Evolutionary conservation across 495 filamentous ascomycete genomes (phyloP).

Genomic region (Diplogelasinospora grovesii): DNA sequence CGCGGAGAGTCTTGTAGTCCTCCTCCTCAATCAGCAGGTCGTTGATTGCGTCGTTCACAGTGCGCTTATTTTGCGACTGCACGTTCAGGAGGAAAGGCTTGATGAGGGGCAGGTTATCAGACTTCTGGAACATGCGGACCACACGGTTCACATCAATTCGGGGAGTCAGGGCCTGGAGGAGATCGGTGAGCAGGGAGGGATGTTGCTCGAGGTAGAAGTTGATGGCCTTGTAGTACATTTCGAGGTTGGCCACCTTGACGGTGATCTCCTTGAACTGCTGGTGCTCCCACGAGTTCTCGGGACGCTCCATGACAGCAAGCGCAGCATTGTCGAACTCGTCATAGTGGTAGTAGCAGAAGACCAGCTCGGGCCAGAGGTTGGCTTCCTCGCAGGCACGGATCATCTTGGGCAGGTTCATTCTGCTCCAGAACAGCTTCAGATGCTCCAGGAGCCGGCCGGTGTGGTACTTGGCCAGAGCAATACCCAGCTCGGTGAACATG

Average conservation of each 20-base stretch:
- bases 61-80: conserved; percentile 93
- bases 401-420: conserved; percentile 98
- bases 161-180: conserved; percentile 83
- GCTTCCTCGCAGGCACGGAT: conserved; percentile 93
- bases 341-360: conserved; percentile 99
- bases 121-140: conserved; percentile 96
- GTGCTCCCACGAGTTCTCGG: conserved; percentile 98
- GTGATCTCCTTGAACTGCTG: conserved; percentile 99
- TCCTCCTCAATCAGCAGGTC: conserved; percentile 98
- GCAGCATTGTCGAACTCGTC: conserved; percentile 99
- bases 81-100: conserved; percentile 98
- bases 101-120: conserved; percentile 96
- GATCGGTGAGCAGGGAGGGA: conserved; percentile 87
- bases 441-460: conserved; percentile 98
- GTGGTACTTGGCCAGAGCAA: conserved; percentile 93
- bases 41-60: conserved; percentile 97
- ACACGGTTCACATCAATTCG: conserved; percentile 98
- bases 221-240: conserved; percentile 96
- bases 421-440: conserved; percentile 96
- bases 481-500: conserved; percentile 95
- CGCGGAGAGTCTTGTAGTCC: conserved; percentile 95
- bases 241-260: conserved; percentile 95
- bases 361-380: conserved; percentile 93
- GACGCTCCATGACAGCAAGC: conserved; percentile 98
- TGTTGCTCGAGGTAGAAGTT: conserved; percentile 99